Evolutionary conservation across 805 yeast species (phyloP).

Genomic region (Millerozyma miso): DNA sequence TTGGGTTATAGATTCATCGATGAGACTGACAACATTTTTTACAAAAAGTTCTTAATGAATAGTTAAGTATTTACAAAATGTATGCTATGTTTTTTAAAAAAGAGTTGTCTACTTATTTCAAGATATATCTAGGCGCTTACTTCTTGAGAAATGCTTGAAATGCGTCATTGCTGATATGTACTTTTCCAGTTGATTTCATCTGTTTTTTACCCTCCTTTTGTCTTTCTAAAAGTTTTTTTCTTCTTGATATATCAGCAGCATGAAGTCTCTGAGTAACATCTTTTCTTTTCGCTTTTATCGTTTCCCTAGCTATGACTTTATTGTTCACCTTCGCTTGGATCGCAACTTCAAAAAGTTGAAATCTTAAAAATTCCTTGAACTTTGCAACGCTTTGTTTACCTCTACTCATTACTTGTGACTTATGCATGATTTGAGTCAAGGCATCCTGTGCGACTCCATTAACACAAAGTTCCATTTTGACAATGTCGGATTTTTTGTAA

Average conservation of each 20-base stretch:
- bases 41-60: conserved; percentile 61
- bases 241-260: conserved; percentile 87
- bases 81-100: not conserved
- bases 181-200: conserved; percentile 75
- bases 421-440: conserved; percentile 83
- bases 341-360: conserved; percentile 87
- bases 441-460: conserved; percentile 92
- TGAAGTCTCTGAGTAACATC: conserved; percentile 93
- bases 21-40: conserved; percentile 84
- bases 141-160: conserved; percentile 70
- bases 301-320: conserved; percentile 83
- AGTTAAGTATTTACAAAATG: conserved; percentile 3
- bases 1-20: conserved; percentile 76
- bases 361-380: conserved; percentile 72
- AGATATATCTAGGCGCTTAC: conserved; percentile 6
- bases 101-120: too few relatives aligned
- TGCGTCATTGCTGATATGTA: conserved; percentile 77
- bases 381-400: conserved; percentile 82
- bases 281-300: conserved; percentile 88
- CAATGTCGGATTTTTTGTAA: conserved; percentile 71
- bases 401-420: conserved; percentile 62
- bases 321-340: conserved; percentile 85
- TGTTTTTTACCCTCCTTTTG: conserved; percentile 93
- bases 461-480: conserved; percentile 82
- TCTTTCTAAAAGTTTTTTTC: conserved; percentile 79